These are phyloP conservation scores for Heterobasidion irregulare DNA, from an alignment of 1,284 basidiomycete genomes.

Conservation along the genomic window DNA sequence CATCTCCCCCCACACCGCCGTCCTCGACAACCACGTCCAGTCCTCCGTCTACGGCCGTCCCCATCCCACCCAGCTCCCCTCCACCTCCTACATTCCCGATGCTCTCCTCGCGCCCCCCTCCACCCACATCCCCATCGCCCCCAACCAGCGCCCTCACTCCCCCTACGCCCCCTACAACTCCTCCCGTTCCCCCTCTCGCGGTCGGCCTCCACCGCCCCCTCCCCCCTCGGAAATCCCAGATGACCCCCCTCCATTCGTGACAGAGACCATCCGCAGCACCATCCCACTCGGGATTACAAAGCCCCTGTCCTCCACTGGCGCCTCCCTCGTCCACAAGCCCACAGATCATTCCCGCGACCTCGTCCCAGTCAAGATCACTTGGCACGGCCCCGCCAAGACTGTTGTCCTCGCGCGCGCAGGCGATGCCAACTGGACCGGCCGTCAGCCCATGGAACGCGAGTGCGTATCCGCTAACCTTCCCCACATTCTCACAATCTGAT, in stretches of 20 bases:
- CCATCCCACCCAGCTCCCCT: constrained; percentile 24
- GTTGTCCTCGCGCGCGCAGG: constrained; percentile 62
- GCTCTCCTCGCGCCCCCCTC: constrained; percentile 31
- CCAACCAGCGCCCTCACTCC: constrained; percentile 15
- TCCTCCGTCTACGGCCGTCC: constrained; percentile 12
- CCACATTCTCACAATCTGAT: neutral
- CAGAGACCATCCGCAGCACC: constrained; percentile 52
- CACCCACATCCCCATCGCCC: constrained; percentile 32
- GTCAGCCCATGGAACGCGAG: constrained; percentile 54
- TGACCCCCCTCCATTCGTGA: constrained; percentile 30
- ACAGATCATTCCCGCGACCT: constrained; percentile 29
- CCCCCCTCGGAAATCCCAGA: constrained; percentile 11
- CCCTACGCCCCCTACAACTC: constrained; percentile 12
- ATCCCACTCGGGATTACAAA: constrained; percentile 50
- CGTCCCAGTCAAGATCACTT: constrained; percentile 49
- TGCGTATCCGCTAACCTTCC: constrained; percentile 23
- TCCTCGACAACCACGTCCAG: constrained; percentile 35
- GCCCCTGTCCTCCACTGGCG: constrained; percentile 21
- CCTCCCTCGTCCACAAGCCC: constrained; percentile 15
- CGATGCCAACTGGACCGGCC: constrained; percentile 65
- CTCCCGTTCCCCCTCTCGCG: constrained; percentile 26
- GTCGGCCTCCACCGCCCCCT: constrained; percentile 18
- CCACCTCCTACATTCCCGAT: constrained; percentile 26
- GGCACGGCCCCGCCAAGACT: constrained; percentile 52
- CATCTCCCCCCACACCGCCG: constrained; percentile 17